Evolutionary conservation across 2,329 filamentous ascomycete species (phyloP).

Genomic region (Penicillium sp.): DNA sequence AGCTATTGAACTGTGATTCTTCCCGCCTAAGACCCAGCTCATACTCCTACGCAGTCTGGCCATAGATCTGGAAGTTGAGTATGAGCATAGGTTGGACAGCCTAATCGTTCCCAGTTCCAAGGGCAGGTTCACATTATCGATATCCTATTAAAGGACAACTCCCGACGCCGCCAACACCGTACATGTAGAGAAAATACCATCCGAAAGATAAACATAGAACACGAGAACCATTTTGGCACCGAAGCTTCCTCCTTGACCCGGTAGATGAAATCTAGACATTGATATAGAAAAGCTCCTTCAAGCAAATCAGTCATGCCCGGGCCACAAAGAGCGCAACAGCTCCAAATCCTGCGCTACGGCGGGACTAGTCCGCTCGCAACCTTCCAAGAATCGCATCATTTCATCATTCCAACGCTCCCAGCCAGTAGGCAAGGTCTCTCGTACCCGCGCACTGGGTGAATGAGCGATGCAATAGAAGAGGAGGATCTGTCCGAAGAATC

Average conservation of each 20-base stretch:
- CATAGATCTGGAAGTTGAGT: not conserved
- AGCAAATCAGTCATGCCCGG: conserved; percentile 18
- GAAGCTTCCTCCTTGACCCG: not conserved
- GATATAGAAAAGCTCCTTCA: not conserved
- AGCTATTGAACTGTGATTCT: no score
- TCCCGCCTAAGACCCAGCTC: no score
- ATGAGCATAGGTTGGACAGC: not conserved
- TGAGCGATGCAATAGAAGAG: conserved; percentile 51
- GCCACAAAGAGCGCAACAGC: conserved; percentile 41
- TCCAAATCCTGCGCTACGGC: conserved; percentile 50
- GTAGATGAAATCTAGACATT: not conserved
- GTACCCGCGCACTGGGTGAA: conserved; percentile 43
- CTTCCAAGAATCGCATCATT: conserved; percentile 49
- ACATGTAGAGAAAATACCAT: not conserved
- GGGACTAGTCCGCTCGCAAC: conserved; percentile 46
- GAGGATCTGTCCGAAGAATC: conserved; percentile 52
- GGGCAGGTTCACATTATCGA: not conserved
- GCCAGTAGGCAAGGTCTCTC: conserved; percentile 44
- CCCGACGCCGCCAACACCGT: not conserved
- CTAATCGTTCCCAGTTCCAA: not conserved
- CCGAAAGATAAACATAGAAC: not conserved
- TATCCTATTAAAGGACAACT: not conserved
- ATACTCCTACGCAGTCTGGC: not conserved
- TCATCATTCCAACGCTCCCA: conserved; percentile 51
- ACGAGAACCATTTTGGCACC: not conserved